A percentile compares a stretch with the other conserved stretches of the same genome.
These are phyloP conservation scores for Nakazawaea molendinolei DNA, from an alignment of 805 yeast genomes.

Conservation along the genomic window DNA sequence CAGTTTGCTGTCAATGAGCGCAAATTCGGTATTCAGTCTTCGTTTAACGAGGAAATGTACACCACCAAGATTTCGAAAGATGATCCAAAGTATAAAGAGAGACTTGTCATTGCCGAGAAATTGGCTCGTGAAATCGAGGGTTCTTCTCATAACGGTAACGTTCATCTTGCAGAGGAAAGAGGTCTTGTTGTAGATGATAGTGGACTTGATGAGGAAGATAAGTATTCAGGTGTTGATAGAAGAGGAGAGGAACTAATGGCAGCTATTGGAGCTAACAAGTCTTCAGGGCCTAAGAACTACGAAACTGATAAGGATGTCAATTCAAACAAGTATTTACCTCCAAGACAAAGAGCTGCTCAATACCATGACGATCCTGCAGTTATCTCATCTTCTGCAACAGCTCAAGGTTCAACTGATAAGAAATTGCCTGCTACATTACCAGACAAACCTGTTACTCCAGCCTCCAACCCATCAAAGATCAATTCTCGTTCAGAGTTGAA, in stretches of 20 bases:
- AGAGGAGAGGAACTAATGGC: constrained; percentile 45
- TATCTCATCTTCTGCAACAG: constrained; percentile 42
- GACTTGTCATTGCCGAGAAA: constrained; percentile 63
- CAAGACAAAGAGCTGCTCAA: constrained; percentile 46
- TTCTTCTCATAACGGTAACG: constrained; percentile 55
- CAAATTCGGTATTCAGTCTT: constrained; percentile 81
- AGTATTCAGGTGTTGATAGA: constrained; percentile 87
- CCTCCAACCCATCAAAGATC: constrained; percentile 21
- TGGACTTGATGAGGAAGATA: constrained; percentile 92
- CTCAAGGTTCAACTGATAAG: neutral
- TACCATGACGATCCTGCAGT: constrained; percentile 62
- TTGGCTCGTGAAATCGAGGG: constrained; percentile 81
- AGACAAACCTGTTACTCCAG: constrained; percentile 17
- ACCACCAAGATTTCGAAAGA: constrained; percentile 68
- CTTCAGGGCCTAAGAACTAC: neutral
- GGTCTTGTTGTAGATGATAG: constrained; percentile 72
- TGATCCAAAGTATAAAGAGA: constrained; percentile 66
- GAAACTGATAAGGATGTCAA: too few species aligned
- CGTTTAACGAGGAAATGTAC: constrained; percentile 79
- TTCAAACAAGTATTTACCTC: constrained; percentile 46
- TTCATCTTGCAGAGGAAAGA: constrained; percentile 89
- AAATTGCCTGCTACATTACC: constrained; percentile 12
- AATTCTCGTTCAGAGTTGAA: constrained; percentile 59
- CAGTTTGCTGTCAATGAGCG: constrained; percentile 89
- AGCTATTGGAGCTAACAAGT: constrained; percentile 22